Percentiles rank a stretch among this genome's conserved stretches.
Conservation (phyloP, 2,329 filamentous ascomycete genomes). For the Endocalyx cinctus region DNA sequence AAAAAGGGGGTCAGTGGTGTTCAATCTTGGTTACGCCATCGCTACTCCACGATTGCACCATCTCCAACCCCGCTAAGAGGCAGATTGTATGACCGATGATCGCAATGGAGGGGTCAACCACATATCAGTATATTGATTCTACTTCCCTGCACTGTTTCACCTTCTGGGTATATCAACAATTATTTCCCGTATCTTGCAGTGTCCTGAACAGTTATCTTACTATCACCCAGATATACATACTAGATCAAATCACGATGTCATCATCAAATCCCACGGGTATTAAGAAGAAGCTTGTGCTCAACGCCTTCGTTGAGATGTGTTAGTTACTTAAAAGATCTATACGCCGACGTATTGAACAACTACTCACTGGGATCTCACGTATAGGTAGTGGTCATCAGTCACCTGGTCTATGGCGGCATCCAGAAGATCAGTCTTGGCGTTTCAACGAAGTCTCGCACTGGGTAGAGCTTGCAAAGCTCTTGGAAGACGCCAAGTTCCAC, state of each 20-base stretch:
- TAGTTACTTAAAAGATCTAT: constrained; percentile 8
- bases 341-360: neutral
- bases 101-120: no score
- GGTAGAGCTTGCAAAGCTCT: constrained; percentile 58
- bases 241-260: no score
- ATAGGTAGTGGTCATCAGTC: constrained; percentile 41
- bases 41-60: neutral
- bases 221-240: no score
- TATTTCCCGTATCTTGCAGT: no score
- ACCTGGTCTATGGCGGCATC: constrained; percentile 43
- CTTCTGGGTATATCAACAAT: no score
- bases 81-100: no score
- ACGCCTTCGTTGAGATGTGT: constrained; percentile 48
- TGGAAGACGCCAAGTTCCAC: constrained; percentile 60
- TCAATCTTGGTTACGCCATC: no score
- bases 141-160: no score
- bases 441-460: constrained; percentile 59
- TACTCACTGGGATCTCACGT: constrained; percentile 8
- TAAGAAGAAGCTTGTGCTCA: constrained; percentile 43
- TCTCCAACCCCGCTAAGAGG: neutral
- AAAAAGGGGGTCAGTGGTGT: no score
- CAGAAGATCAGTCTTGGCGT: constrained; percentile 52
- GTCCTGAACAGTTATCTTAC: no score
- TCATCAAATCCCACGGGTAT: constrained; percentile 11
- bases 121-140: no score